Evolutionary conservation across 2,329 filamentous ascomycete genomes (phyloP).

Genomic region (Tolypocladium amazonense): DNA sequence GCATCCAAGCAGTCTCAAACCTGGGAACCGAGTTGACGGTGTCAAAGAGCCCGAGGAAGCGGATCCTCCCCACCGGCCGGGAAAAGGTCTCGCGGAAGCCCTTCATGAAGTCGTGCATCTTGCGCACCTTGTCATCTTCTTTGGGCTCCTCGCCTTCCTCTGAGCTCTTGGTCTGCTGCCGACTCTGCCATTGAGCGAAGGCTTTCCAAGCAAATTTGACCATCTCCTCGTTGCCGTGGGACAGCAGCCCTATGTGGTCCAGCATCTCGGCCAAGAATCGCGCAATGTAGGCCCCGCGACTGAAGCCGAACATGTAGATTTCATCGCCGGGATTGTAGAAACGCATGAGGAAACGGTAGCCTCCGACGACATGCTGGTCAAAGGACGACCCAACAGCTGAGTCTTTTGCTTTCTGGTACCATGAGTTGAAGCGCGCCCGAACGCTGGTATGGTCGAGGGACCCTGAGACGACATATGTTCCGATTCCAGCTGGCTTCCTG

Average conservation of each 20-base stretch:
- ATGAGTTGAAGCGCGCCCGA: conserved; percentile 48
- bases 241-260: conserved; percentile 69
- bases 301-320: conserved; percentile 67
- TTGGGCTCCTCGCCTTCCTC: conserved; percentile 31
- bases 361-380: conserved; percentile 72
- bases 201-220: conserved; percentile 76
- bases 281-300: conserved; percentile 61
- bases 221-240: conserved; percentile 78
- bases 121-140: conserved; percentile 23
- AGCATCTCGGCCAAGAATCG: conserved; percentile 76
- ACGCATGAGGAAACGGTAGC: conserved; percentile 70
- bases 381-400: conserved; percentile 73
- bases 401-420: conserved; percentile 66
- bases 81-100: conserved; percentile 75
- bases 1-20: conserved; percentile 70
- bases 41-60: conserved; percentile 71
- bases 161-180: conserved; percentile 33
- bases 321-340: conserved; percentile 55
- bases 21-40: conserved; percentile 71
- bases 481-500: conserved; percentile 48
- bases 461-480: conserved; percentile 57
- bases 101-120: conserved; percentile 66
- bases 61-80: conserved; percentile 60
- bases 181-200: conserved; percentile 62
- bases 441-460: conserved; percentile 47